phyloP scores from a whole-genome alignment of 805 yeast genomes.

The Candida incommunis region DNA sequence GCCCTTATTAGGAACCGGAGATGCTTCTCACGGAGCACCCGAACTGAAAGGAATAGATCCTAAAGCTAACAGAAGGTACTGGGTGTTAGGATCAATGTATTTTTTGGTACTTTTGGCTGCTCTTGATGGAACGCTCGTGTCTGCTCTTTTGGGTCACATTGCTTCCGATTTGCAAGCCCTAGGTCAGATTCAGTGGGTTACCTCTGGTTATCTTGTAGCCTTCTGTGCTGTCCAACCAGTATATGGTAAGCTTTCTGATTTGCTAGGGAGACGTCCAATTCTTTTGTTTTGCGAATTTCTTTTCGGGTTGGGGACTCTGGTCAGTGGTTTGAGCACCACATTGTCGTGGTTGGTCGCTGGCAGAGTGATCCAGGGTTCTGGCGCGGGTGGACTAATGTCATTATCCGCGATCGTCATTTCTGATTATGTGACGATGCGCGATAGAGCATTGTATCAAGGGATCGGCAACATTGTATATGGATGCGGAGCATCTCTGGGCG shows the following conservation, averaged over 20 bases:
- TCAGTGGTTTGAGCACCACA: slow-evolving; percentile 38
- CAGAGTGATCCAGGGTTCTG: slow-evolving; percentile 70
- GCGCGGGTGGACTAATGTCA: slow-evolving; percentile 81
- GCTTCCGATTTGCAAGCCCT: slow-evolving; percentile 45
- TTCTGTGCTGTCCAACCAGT: slow-evolving; percentile 64
- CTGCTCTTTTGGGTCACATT: slow-evolving; percentile 43
- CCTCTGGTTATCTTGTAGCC: slow-evolving; percentile 54
- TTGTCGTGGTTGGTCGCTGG: slow-evolving; percentile 54
- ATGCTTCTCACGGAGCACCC: too few relatives aligned
- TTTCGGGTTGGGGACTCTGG: slow-evolving; percentile 33
- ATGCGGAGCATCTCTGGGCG: slow-evolving; percentile 63
- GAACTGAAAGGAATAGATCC: too few relatives aligned
- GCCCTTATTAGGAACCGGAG: too few relatives aligned
- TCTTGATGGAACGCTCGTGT: slow-evolving; percentile 45
- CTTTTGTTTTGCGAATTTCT: slow-evolving; percentile 27
- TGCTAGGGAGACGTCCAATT: slow-evolving; percentile 28
- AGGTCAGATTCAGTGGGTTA: slow-evolving; percentile 49
- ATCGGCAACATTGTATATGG: slow-evolving; percentile 64
- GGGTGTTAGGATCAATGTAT: slow-evolving; percentile 15
- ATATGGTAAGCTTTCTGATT: slow-evolving; percentile 57
- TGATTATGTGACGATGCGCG: slow-evolving; percentile 62
- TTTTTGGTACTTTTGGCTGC: slow-evolving; percentile 33
- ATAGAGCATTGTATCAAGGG: slow-evolving; percentile 76
- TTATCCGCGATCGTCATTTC: slow-evolving; percentile 62
- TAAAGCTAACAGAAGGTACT: slow-evolving; percentile 4